Percentiles rank a stretch among this genome's conserved stretches.
Conservation (phyloP, 2,329 filamentous ascomycete species). For the Colletotrichum sp. region DNA sequence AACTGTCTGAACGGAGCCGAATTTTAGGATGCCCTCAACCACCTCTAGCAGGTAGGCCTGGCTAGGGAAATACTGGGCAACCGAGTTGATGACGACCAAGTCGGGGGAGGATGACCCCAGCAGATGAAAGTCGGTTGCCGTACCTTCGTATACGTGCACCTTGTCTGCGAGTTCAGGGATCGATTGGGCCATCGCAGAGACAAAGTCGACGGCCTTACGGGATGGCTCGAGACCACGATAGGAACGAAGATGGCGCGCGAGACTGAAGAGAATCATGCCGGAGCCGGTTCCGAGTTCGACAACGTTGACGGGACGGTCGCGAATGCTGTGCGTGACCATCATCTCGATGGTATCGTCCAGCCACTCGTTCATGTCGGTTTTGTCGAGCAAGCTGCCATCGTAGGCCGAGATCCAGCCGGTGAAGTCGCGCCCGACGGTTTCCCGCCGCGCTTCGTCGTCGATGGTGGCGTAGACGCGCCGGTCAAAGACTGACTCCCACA, state of each 20-base stretch:
- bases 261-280: slow-evolving; percentile 36
- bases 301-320: slow-evolving; percentile 13
- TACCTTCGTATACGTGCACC: slow-evolving; percentile 20
- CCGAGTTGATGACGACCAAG: slow-evolving; percentile 25
- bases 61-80: slow-evolving; percentile 31
- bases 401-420: slow-evolving; percentile 36
- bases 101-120: neutral
- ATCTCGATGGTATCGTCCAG: slow-evolving; percentile 28
- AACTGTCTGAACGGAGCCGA: neutral
- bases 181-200: slow-evolving; percentile 15
- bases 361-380: slow-evolving; percentile 35
- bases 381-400: slow-evolving; percentile 29
- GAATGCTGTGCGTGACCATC: slow-evolving; percentile 20
- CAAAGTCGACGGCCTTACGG: slow-evolving; percentile 23
- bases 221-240: slow-evolving; percentile 30
- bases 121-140: slow-evolving; percentile 19
- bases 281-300: slow-evolving; percentile 34
- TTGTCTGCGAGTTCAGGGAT: slow-evolving; percentile 17
- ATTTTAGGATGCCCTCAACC: slow-evolving; percentile 7
- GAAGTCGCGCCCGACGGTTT: slow-evolving; percentile 30
- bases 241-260: slow-evolving; percentile 25
- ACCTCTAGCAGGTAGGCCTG: slow-evolving; percentile 25
- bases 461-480: neutral
- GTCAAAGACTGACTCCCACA: neutral
- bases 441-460: neutral